phyloP scores from a whole-genome alignment of 345 rosid genomes.

The Draba incana region DNA sequence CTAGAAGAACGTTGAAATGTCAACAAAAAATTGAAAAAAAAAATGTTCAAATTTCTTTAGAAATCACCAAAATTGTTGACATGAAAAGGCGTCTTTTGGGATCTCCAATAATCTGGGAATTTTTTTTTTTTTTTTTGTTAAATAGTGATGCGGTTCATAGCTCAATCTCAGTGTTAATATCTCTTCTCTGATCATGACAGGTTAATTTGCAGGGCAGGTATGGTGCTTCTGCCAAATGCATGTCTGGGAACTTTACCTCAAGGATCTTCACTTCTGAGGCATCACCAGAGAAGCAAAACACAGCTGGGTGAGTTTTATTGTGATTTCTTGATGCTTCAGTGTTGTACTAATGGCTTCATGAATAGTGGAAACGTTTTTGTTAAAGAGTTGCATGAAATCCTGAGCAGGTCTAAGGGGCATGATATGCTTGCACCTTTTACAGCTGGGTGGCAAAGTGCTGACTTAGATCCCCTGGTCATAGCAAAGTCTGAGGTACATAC shows the following conservation, averaged over 20 bases:
- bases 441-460: slow-evolving; percentile 91
- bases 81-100: not conserved
- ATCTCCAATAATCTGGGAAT: slow-evolving; percentile 21
- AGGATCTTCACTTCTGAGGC: slow-evolving; percentile 61
- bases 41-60: not conserved
- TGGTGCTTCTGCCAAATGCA: slow-evolving; percentile 48
- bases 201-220: slow-evolving; percentile 48
- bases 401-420: slow-evolving; percentile 82
- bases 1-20: not conserved
- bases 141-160: slow-evolving; percentile 3
- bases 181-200: slow-evolving; percentile 40
- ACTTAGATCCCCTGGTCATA: slow-evolving; percentile 77
- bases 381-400: not conserved
- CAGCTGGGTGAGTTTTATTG: slow-evolving; percentile 44
- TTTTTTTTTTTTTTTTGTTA: too few relatives aligned
- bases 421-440: slow-evolving; percentile 99
- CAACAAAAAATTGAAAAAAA: too few relatives aligned
- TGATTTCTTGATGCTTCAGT: too few relatives aligned
- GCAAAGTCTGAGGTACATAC: slow-evolving; percentile 75
- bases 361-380: too few relatives aligned
- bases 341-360: too few relatives aligned
- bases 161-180: not conserved
- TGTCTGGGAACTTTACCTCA: slow-evolving; percentile 40
- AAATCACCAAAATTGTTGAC: too few relatives aligned
- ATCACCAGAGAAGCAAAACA: slow-evolving; percentile 55